Conservation (phyloP, 2,329 filamentous ascomycete genomes). For the Trichoderma semiorbis region DNA sequence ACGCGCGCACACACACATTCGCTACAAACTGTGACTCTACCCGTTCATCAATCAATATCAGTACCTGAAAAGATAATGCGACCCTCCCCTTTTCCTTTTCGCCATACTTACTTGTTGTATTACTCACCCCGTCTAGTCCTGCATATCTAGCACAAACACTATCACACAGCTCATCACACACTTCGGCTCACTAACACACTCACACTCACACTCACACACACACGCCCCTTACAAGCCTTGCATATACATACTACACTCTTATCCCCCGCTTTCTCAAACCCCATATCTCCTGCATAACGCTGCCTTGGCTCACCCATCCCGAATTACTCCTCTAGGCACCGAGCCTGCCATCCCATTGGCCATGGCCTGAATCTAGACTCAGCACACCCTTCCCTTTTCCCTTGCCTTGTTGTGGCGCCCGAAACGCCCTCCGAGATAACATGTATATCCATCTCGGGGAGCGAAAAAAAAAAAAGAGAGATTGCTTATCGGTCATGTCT, state of each 20-base stretch:
- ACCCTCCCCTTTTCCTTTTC: background rate
- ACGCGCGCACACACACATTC: background rate
- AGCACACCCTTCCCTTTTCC: background rate
- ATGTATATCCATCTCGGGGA: background rate
- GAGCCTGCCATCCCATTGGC: background rate
- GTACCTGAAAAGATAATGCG: background rate
- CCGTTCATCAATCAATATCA: background rate
- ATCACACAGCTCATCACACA: background rate
- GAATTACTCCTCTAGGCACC: slow-evolving; percentile 3
- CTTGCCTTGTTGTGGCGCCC: background rate
- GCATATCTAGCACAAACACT: background rate
- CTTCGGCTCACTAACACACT: background rate
- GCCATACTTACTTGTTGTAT: background rate
- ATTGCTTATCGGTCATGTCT: background rate
- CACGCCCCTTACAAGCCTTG: background rate
- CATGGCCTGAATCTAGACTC: background rate
- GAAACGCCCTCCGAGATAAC: background rate
- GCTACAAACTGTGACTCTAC: background rate
- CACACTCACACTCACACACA: background rate
- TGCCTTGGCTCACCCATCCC: background rate
- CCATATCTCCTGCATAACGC: background rate
- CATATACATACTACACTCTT: background rate
- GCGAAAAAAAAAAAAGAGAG: background rate
- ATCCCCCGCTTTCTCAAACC: slow-evolving; percentile 3
- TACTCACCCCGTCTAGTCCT: background rate